Percentiles rank a stretch among this genome's conserved stretches.
phyloP scores from a whole-genome alignment of 108 stramenopile species.

The Pseudonitzschia pungens region DNA sequence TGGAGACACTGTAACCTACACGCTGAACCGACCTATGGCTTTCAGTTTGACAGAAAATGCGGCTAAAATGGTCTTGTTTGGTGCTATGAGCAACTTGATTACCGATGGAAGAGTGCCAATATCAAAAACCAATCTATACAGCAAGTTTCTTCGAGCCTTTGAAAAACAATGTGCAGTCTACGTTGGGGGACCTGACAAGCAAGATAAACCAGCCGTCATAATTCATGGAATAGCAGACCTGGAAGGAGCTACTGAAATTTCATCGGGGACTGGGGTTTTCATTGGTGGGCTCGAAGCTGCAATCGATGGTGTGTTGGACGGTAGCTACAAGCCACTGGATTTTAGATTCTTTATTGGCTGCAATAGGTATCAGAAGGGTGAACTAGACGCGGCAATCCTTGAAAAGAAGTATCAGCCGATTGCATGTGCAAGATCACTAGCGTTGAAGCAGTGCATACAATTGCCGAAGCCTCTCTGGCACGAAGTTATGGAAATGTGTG shows the following conservation, averaged over 20 bases:
- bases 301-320: slow-evolving; percentile 62
- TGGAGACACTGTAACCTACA: slow-evolving; percentile 44
- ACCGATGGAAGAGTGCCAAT: slow-evolving; percentile 2
- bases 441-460: slow-evolving; percentile 78
- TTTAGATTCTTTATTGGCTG: slow-evolving; percentile 80
- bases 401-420: slow-evolving; percentile 71
- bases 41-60: slow-evolving; percentile 59
- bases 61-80: slow-evolving; percentile 52
- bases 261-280: slow-evolving; percentile 66
- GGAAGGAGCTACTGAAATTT: slow-evolving; percentile 64
- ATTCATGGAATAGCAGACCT: slow-evolving; percentile 71
- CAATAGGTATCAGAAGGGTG: slow-evolving; percentile 36
- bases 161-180: slow-evolving; percentile 61
- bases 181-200: slow-evolving; percentile 66
- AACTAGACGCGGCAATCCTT: slow-evolving; percentile 44
- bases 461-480: slow-evolving; percentile 86
- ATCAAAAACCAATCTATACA: slow-evolving; percentile 12
- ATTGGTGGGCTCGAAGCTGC: slow-evolving; percentile 71
- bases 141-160: slow-evolving; percentile 50
- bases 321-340: slow-evolving; percentile 68
- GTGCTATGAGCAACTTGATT: slow-evolving; percentile 28
- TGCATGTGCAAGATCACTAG: slow-evolving; percentile 68
- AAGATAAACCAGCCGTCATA: slow-evolving; percentile 61
- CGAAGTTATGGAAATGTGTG: slow-evolving; percentile 45
- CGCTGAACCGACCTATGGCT: slow-evolving; percentile 79